phyloP scores from a whole-genome alignment of 495 filamentous ascomycete species.

The Neurospora hispaniola region DNA sequence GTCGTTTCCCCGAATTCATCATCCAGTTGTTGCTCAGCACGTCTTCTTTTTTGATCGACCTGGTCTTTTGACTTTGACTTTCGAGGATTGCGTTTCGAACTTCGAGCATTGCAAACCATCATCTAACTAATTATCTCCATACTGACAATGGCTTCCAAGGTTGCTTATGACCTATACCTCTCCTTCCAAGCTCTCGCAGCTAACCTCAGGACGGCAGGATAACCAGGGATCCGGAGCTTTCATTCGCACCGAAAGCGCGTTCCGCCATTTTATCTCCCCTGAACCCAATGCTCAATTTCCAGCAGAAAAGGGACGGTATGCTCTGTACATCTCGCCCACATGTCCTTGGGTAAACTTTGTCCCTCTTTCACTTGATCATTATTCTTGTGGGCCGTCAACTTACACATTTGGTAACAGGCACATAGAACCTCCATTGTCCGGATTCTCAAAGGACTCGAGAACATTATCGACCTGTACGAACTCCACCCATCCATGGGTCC shows the following conservation, averaged over 20 bases:
- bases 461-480: constrained; percentile 47
- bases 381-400: not conserved
- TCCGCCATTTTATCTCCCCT: constrained; percentile 39
- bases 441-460: constrained; percentile 53
- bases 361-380: not conserved
- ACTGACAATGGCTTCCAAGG: not conserved
- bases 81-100: not conserved
- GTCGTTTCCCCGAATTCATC: too few relatives aligned
- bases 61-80: not conserved
- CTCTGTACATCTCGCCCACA: constrained; percentile 53
- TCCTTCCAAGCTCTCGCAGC: not conserved
- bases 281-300: constrained; percentile 45
- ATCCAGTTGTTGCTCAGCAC: too few relatives aligned
- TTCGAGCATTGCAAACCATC: not conserved
- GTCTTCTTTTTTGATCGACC: too few relatives aligned
- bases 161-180: not conserved
- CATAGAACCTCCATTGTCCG: constrained; percentile 57
- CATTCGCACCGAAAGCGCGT: constrained; percentile 35
- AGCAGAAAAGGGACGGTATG: constrained; percentile 56
- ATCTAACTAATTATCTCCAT: not conserved
- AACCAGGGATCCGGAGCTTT: constrained; percentile 16
- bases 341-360: constrained; percentile 49
- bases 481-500: constrained; percentile 41
- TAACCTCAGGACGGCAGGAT: not conserved
- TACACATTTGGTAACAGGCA: constrained; percentile 24